A percentile compares a stretch with the other conserved stretches of the same genome.
phyloP scores from a whole-genome alignment of 2,329 filamentous ascomycete species.

The Sclerotinia sclerotiorum region DNA sequence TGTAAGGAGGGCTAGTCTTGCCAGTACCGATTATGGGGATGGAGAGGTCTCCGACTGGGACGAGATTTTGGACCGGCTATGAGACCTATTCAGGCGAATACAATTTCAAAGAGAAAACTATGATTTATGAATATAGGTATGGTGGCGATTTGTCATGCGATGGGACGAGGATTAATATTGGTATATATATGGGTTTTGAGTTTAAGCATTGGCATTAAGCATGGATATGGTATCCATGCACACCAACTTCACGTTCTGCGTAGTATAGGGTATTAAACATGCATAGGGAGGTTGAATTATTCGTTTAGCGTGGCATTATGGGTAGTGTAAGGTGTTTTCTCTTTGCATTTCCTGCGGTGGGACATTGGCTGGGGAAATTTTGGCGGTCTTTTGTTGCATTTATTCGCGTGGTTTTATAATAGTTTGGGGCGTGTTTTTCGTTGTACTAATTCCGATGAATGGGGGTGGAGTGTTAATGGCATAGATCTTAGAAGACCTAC shows the following conservation, averaged over 20 bases:
- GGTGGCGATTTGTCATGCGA: neutral
- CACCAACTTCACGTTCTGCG: neutral
- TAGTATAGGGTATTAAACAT: neutral
- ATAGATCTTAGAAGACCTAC: neutral
- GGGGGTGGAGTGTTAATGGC: neutral
- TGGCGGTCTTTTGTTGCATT: neutral
- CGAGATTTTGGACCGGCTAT: neutral
- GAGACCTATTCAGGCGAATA: neutral
- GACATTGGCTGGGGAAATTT: neutral
- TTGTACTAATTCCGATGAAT: neutral
- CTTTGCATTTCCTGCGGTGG: neutral
- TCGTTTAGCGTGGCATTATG: neutral
- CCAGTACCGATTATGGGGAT: conserved; percentile 39
- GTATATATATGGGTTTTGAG: neutral
- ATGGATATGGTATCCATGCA: neutral
- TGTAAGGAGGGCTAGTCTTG: conserved; percentile 25
- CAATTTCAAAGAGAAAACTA: neutral
- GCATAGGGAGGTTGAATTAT: neutral
- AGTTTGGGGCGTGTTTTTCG: neutral
- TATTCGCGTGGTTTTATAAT: neutral
- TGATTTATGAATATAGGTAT: neutral
- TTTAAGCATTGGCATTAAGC: neutral
- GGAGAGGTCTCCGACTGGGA: conserved; percentile 13
- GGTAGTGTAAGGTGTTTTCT: neutral
- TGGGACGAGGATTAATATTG: neutral